These are phyloP conservation scores for Colletotrichum liriopes DNA, from an alignment of 2,329 filamentous ascomycete species.

Conservation along the genomic window DNA sequence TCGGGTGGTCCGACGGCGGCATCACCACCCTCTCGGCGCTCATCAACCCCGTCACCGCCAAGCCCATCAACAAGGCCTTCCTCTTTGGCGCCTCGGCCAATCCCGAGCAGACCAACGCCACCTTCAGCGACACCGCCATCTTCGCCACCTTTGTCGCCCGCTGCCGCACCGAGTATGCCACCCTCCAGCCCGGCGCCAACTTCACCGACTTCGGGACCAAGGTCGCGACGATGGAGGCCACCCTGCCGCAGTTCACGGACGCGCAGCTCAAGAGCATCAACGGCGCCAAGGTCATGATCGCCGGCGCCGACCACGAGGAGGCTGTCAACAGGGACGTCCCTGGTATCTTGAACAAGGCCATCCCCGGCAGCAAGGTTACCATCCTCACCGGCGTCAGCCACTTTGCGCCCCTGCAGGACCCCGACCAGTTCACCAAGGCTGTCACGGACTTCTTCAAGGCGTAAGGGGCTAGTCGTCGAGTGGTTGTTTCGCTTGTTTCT, in stretches of 20 bases:
- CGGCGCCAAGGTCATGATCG: conserved; percentile 50
- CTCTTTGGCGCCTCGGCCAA: conserved; percentile 55
- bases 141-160: conserved; percentile 51
- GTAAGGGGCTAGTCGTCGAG: not conserved
- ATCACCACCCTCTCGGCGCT: conserved; percentile 56
- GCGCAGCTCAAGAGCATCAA: conserved; percentile 49
- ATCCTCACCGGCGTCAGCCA: conserved; percentile 58
- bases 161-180: conserved; percentile 54
- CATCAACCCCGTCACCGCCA: conserved; percentile 50
- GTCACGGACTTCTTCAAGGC: conserved; percentile 50
- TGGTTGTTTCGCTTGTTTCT: not conserved
- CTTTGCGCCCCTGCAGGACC: conserved; percentile 60
- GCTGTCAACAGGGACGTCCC: conserved; percentile 57
- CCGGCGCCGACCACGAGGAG: conserved; percentile 54
- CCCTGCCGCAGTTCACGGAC: conserved; percentile 53
- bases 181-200: conserved; percentile 53
- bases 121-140: conserved; percentile 48
- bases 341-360: conserved; percentile 52
- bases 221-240: conserved; percentile 55
- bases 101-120: conserved; percentile 54
- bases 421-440: conserved; percentile 52
- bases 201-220: conserved; percentile 56
- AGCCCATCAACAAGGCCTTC: conserved; percentile 57
- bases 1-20: conserved; percentile 61
- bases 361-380: conserved; percentile 54